phyloP scores from a whole-genome alignment of 306 rosid species.

The Hippophae gyantsensis region DNA sequence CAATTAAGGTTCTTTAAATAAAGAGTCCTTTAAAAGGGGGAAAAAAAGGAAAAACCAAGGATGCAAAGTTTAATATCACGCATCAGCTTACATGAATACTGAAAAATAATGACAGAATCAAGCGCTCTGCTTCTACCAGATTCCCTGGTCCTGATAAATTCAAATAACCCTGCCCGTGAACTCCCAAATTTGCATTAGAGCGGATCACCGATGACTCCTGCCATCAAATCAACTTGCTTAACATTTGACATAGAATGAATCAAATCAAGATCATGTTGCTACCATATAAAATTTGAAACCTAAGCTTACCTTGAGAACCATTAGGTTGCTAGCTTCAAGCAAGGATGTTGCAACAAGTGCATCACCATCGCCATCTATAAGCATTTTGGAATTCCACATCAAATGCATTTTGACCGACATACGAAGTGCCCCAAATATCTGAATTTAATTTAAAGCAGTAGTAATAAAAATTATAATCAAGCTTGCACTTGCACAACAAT shows the following conservation, averaged over 20 bases:
- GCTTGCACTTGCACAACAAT: background rate
- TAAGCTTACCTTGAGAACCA: slow-evolving; percentile 76
- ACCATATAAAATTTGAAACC: slow-evolving; percentile 17
- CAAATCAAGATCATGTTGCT: slow-evolving; percentile 12
- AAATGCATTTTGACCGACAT: slow-evolving; percentile 91
- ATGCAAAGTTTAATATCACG: slow-evolving; percentile 3
- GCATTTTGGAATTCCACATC: slow-evolving; percentile 86
- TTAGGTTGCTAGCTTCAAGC: slow-evolving; percentile 89
- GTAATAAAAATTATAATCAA: background rate
- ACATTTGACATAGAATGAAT: slow-evolving; percentile 17
- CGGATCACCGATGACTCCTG: slow-evolving; percentile 88
- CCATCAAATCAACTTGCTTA: slow-evolving; percentile 20
- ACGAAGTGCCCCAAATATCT: slow-evolving; percentile 96
- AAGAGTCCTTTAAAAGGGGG: background rate
- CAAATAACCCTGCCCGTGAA: slow-evolving; percentile 92
- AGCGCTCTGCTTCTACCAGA: slow-evolving; percentile 81
- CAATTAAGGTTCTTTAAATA: too few species aligned
- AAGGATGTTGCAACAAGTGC: slow-evolving; percentile 68
- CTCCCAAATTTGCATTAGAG: slow-evolving; percentile 90
- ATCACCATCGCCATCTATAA: slow-evolving; percentile 65
- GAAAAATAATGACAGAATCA: slow-evolving; percentile 72
- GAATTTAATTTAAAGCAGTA: slow-evolving; percentile 9
- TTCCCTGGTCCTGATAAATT: slow-evolving; percentile 93
- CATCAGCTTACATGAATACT: slow-evolving; percentile 55
- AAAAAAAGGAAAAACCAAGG: background rate